Percentiles rank a stretch among this genome's conserved stretches.
phyloP scores from a whole-genome alignment of 2,329 filamentous ascomycete species.

The Penicillium aurantiogriseum region DNA sequence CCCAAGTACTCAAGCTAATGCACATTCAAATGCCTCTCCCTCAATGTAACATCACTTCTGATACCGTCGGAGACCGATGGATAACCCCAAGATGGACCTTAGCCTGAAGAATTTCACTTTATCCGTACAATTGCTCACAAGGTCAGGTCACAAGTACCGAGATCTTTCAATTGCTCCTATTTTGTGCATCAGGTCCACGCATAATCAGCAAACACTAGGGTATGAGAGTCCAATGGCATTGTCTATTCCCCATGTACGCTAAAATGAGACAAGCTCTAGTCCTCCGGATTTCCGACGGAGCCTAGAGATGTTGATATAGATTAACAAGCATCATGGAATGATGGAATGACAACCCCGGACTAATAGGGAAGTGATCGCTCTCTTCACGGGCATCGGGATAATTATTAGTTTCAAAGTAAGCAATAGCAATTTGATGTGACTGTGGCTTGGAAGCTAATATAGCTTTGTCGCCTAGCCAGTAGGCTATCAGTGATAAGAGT shows the following conservation, averaged over 20 bases:
- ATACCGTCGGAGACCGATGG: slow-evolving; percentile 6
- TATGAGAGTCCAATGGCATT: not conserved
- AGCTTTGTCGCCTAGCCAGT: not conserved
- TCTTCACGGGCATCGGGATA: not conserved
- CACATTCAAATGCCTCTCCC: not conserved
- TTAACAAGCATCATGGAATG: not conserved
- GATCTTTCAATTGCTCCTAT: not conserved
- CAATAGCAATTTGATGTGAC: not conserved
- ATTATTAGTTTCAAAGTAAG: not conserved
- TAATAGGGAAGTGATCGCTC: not conserved
- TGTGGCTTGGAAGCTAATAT: not conserved
- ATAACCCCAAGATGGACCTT: not conserved
- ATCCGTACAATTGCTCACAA: not conserved
- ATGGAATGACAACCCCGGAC: not conserved
- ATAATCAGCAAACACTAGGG: not conserved
- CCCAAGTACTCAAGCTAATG: not conserved
- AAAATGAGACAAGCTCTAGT: not conserved
- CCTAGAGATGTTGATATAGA: not conserved
- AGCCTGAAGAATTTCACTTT: not conserved
- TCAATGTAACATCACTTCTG: not conserved
- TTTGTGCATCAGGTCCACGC: not conserved
- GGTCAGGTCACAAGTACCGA: not conserved
- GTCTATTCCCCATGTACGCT: not conserved
- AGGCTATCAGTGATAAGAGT: not conserved
- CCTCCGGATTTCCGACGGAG: slow-evolving; percentile 1